Base-by-base conservation (phyloP, 2,329 filamentous ascomycete species). In the Penicillium italicum region DNA sequence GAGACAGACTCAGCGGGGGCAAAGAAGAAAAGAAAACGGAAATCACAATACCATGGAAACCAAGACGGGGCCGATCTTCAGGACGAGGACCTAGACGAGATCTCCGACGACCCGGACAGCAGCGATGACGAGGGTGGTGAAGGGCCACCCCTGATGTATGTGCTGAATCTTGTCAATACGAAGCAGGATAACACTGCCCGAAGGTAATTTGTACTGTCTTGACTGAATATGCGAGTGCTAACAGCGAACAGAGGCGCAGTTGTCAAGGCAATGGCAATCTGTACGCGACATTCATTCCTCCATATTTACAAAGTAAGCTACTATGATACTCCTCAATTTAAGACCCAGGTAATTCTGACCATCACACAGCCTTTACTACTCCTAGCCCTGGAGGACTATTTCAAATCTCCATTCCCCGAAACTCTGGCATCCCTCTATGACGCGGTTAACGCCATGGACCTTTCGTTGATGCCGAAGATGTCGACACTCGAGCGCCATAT, bases 221-320 rank as follows among this genome's bases (percentile, higher is more conserved):
- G 9, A 20, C 42, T 28, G 18, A 11, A 44, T 42, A 10, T 26
- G 10, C 28, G 28, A 22, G 3, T 31, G 28, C 54, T 63, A 50
- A 66, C 65, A 60, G 40, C 40, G 41, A 31, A 37, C 58, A 87
- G 94, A 82, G 94, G 94, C 56, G 94, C 94, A 20, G 83, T 97
- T 47, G 93, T 97, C 56, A 97, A 97, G 72, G 91, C 94, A 40
- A 99, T 99, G 94, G 94, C 94, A 30, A 97, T 99, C 64, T 99
- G 94, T 79, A 99, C 94, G 8, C 82, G 94, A 41, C 94, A 99
- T 78, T 92, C 94, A 3, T 99, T 99, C 74, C 78, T 99, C 63
- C 94, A 99, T 75, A 99, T 99, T 61, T 99, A 99, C 79, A 99
- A 99, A 83, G 89, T 88, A 72, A 63, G 79, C 22, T 20, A 33